phyloP scores from a whole-genome alignment of 108 stramenopile species.

The Fragilaria radians region DNA sequence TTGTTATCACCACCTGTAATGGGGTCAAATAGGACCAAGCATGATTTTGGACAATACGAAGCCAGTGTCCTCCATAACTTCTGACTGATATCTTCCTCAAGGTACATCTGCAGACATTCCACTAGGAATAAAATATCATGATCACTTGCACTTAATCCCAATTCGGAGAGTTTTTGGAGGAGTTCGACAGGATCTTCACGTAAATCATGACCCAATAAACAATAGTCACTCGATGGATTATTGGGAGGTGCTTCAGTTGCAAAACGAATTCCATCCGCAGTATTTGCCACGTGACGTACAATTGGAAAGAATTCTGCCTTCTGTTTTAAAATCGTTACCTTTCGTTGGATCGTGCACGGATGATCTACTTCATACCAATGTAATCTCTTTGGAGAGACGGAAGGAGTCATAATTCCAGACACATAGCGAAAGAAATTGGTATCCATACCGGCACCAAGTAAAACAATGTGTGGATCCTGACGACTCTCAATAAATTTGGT shows the following conservation, averaged over 20 bases:
- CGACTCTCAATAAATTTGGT: slow-evolving; percentile 30
- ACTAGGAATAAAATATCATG: slow-evolving; percentile 60
- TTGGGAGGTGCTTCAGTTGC: slow-evolving; percentile 4
- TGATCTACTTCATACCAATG: slow-evolving; percentile 88
- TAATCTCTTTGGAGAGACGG: slow-evolving; percentile 3
- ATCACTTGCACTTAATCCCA: slow-evolving; percentile 21
- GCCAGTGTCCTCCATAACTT: slow-evolving; percentile 22
- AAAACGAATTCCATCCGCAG: neutral
- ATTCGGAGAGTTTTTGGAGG: slow-evolving; percentile 35
- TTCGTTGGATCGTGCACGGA: slow-evolving; percentile 55
- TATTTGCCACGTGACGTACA: neutral
- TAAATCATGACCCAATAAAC: slow-evolving; percentile 52
- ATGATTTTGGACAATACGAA: slow-evolving; percentile 6
- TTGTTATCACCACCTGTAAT: too few relatives aligned
- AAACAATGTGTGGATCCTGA: slow-evolving; percentile 41
- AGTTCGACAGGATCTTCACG: slow-evolving; percentile 34
- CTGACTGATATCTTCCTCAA: slow-evolving; percentile 38
- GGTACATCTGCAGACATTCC: slow-evolving; percentile 83
- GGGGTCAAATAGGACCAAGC: slow-evolving; percentile 62
- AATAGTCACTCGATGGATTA: slow-evolving; percentile 26
- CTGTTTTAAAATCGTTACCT: slow-evolving; percentile 29
- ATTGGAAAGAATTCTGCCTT: slow-evolving; percentile 9
- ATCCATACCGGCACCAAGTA: slow-evolving; percentile 81
- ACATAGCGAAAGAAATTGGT: slow-evolving; percentile 68
- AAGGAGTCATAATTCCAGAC: slow-evolving; percentile 17